These are phyloP conservation scores for Aquilaria sinensis DNA, from an alignment of 345 rosid genomes.

Conservation along the genomic window DNA sequence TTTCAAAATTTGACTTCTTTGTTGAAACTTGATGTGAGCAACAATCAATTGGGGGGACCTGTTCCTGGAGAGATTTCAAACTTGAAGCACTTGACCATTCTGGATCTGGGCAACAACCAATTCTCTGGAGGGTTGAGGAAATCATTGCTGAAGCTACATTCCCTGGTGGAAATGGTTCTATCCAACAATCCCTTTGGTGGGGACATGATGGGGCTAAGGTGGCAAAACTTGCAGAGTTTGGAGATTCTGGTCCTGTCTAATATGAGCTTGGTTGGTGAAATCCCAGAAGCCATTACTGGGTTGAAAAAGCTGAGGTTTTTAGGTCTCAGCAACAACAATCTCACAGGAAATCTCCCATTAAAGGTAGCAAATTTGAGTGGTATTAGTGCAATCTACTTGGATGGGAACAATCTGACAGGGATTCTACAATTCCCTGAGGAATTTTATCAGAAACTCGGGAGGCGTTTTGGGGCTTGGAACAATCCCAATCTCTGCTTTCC, in stretches of 20 bases:
- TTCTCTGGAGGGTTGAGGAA: conserved; percentile 59
- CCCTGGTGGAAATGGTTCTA: conserved; percentile 56
- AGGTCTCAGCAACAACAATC: conserved; percentile 67
- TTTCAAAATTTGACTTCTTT: conserved; percentile 53
- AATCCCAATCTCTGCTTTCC: conserved; percentile 75
- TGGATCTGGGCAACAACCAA: conserved; percentile 71
- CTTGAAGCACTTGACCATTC: conserved; percentile 62
- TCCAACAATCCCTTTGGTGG: conserved; percentile 63
- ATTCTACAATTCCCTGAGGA: conserved; percentile 45
- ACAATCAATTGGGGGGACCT: conserved; percentile 52
- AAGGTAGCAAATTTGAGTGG: conserved; percentile 59
- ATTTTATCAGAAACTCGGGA: conserved; percentile 64
- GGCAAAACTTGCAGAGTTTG: conserved; percentile 52
- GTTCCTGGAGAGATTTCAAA: conserved; percentile 40
- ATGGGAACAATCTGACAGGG: conserved; percentile 84
- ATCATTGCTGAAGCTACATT: conserved; percentile 50
- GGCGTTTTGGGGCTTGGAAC: conserved; percentile 86
- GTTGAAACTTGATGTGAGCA: conserved; percentile 80
- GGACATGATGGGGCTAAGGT: conserved; percentile 37
- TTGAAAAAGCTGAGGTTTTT: conserved; percentile 69
- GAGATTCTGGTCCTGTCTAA: conserved; percentile 61
- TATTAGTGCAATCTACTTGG: conserved; percentile 54
- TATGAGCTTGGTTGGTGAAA: conserved; percentile 47
- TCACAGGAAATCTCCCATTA: conserved; percentile 46
- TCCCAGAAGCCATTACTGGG: conserved; percentile 51